phyloP scores from a whole-genome alignment of 1,284 basidiomycete species.

The Serendipita sp. region DNA sequence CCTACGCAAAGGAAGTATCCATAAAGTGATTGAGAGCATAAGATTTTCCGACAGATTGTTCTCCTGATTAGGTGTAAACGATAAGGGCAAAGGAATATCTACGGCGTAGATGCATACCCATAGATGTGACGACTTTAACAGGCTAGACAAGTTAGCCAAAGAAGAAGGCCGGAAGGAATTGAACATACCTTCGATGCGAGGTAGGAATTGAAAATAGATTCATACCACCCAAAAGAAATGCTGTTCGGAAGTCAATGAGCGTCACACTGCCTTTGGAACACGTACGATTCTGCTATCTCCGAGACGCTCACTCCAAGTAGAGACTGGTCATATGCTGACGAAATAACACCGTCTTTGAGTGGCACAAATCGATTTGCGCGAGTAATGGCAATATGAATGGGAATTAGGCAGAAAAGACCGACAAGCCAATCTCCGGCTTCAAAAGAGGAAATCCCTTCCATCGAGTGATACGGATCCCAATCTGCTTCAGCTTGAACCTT shows the following conservation, averaged over 20 bases:
- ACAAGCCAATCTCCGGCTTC: slow-evolving; percentile 48
- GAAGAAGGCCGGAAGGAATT: not conserved
- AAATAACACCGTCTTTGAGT: slow-evolving; percentile 42
- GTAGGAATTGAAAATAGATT: slow-evolving; percentile 47
- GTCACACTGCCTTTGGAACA: not conserved
- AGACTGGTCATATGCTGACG: slow-evolving; percentile 33
- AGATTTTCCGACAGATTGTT: slow-evolving; percentile 52
- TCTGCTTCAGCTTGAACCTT: slow-evolving; percentile 19
- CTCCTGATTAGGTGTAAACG: slow-evolving; percentile 20
- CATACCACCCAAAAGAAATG: slow-evolving; percentile 51
- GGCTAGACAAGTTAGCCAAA: slow-evolving; percentile 25
- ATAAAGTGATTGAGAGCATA: slow-evolving; percentile 46
- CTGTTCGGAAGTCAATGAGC: not conserved
- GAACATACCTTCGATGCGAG: slow-evolving; percentile 35
- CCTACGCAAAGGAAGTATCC: slow-evolving; percentile 49
- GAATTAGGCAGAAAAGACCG: slow-evolving; percentile 46
- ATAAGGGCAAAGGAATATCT: not conserved
- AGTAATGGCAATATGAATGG: slow-evolving; percentile 45
- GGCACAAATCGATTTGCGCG: slow-evolving; percentile 45
- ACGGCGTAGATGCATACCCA: slow-evolving; percentile 27
- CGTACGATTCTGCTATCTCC: slow-evolving; percentile 32
- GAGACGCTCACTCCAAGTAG: slow-evolving; percentile 45
- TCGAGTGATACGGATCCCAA: slow-evolving; percentile 10
- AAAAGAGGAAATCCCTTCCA: slow-evolving; percentile 24
- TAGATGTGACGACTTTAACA: slow-evolving; percentile 48